Base-by-base conservation (phyloP, 192 early-diverging fungal species). In the Gamsiella multidivaricata region DNA sequence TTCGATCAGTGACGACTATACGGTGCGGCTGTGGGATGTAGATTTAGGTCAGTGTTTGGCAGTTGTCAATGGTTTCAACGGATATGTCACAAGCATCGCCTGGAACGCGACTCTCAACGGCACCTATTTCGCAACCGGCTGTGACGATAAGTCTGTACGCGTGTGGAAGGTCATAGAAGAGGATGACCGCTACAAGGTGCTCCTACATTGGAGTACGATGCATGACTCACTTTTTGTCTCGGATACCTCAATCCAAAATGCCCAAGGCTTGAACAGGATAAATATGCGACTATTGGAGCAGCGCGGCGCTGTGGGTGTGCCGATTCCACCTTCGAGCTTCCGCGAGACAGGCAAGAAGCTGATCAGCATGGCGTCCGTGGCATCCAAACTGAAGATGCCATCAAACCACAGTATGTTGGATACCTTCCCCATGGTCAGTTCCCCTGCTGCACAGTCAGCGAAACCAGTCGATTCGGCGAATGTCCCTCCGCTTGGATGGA, bases 21-120 rank as follows among this genome's bases (percentile, higher is more conserved):
- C 6, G 4, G 54, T 55, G 54, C 29, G 54, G 18, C 54, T 55
- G 11, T 55, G 54, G 54, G 26, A n/a, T 20, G 54, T n/a, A 3
- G 17, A 5, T 12, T 32, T 31, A 55, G 54, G 54, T 41, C 39
- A 41, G 14, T 41, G 39, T 41, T 14, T 41, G 39, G 39, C 39
- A 41, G 39, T 41, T 41, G 39, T 41, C 7, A 41, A 41, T 14
- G 39, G 39, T 14, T 41, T 41, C 14, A 10, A 41, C 14, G 39
- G 39, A 41, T 10, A 7, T 10, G 14, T 41, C 7, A 41, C 39
- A 7, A 41, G 39, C 39, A 41, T 41, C 14, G 39, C 39, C 39
- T 41, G 39, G 39, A 41, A 41, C 14, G 8, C 39, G 14, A 10
- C 39, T 41, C 39, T 14, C 7, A 41, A 41, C 14, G 39, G 39